Evolutionary conservation across 768 basidiomycete genomes (phyloP), one percentile per base, ranked within the genome.

Genomic region (Leccinellum albellum): DNA sequence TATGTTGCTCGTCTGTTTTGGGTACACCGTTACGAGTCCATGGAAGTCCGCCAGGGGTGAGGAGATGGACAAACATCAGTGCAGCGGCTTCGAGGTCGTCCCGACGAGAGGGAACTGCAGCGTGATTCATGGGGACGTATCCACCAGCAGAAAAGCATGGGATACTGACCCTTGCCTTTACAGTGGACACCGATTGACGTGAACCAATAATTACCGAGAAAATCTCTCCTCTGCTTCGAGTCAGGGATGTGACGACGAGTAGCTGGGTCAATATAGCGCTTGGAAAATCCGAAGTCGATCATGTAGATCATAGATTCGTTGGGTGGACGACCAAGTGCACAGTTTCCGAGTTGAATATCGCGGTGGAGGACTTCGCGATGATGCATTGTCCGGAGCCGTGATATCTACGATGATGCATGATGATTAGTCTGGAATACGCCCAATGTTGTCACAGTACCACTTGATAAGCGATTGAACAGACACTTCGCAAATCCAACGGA

Each of bases 211-310:
- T 91, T 91, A 24, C 89, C 89, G 52, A 91, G 83, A 61, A 91
- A 91, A 64, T 89, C 85, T 42, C 87, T 82, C 66, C 84, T 85
- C 29, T 72, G 73, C 52, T 79, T 83, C 63, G 83, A 85, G 55
- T 90, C 85, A 17, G 83, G 82, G 56, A 91, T 88, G 64, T 91
- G 89, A n/a, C 80, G 79, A 44, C 72, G 77, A 3, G 86, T 88
- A 47, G 68, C 60, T 21, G 80, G 79, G 70, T 91, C 87, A 60
- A 90, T 83, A 60, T 88, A 91, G 31, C 79, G 79, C 65, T 90
- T 91, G 17, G 88, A 88, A 69, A 91, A 91, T 14, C 89, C 89
- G 66, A 91, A 91, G 69, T 91, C 89, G 63, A 91, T 91, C 88
- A 91, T 87, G 64, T 89, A 91, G 59, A 91, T 76, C 35, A 73